phyloP scores from a whole-genome alignment of 495 filamentous ascomycete genomes.

The Apodospora peruviana region DNA sequence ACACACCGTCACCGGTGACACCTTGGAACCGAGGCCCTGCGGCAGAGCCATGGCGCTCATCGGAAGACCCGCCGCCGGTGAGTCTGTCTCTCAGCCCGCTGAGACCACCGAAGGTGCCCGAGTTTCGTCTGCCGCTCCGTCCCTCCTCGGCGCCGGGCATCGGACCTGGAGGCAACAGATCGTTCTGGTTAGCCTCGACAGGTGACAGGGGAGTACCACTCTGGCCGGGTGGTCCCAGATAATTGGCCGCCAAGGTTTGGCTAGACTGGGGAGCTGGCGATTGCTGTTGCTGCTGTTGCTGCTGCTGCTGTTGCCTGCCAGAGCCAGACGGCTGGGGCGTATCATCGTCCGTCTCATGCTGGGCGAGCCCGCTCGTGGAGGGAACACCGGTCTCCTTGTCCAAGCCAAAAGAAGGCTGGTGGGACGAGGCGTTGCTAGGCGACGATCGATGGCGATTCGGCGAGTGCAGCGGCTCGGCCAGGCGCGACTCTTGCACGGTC shows the following conservation, averaged over 20 bases:
- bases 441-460: slow-evolving; percentile 30
- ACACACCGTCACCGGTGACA: slow-evolving; percentile 28
- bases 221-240: slow-evolving; percentile 9
- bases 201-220: slow-evolving; percentile 24
- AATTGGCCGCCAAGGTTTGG: slow-evolving; percentile 11
- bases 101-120: slow-evolving; percentile 32
- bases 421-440: slow-evolving; percentile 30
- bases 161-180: slow-evolving; percentile 2
- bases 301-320: slow-evolving; percentile 7
- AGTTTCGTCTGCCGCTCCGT: slow-evolving; percentile 26
- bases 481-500: slow-evolving; percentile 40
- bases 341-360: slow-evolving; percentile 12
- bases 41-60: slow-evolving; percentile 22
- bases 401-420: slow-evolving; percentile 28
- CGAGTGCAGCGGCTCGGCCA: slow-evolving; percentile 37
- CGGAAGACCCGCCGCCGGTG: slow-evolving; percentile 20
- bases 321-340: slow-evolving; percentile 14
- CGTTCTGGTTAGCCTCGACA: slow-evolving; percentile 27
- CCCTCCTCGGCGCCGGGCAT: slow-evolving; percentile 25
- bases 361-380: slow-evolving; percentile 3
- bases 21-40: slow-evolving; percentile 8
- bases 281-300: slow-evolving; percentile 4
- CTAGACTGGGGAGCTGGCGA: slow-evolving; percentile 18
- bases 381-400: slow-evolving; percentile 41
- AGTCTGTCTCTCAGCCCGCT: slow-evolving; percentile 27